Base-by-base conservation (phyloP, 805 yeast species). In the Candida schatavii region DNA sequence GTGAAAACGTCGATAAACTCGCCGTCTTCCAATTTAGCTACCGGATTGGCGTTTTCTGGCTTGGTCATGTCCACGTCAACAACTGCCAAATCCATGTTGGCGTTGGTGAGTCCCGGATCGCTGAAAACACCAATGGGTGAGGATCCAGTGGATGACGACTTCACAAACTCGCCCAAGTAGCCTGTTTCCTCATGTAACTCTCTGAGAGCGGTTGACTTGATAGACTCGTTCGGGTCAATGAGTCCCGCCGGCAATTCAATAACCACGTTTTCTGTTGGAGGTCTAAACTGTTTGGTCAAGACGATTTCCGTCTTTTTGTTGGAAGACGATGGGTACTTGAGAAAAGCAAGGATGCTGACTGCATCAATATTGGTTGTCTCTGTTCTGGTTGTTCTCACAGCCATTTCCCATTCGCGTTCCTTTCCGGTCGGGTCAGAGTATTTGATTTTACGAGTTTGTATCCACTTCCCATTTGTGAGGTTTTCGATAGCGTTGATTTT, bases 201-300 rank as follows among this genome's bases (percentile, higher is more conserved):
- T 47, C 99, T 75, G 40, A 82, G 70, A 0, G 99, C 98, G 29
- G 97, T 88, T 4, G 77, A 63, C 49, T 81, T 89, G 21, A 88
- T 62, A 1, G 83, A 60, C 60, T 93, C 98, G 40, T 78, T 75
- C 1, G 90, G 88, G 60, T 91, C 99, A 32, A 93, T 77, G 47
- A 91, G 70, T 0, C 99, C 99, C 0, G 99, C 99, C 1, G 99
- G 99, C 59, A 90, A 75, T 62, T 91, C 99, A 47, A 91, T 81
- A 55, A 95, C 84, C 5, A 91, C 88, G 15, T 88, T 91, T 40
- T 76, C 83, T 3, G 85, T 85, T 1, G 99, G 98, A 1, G 98
- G 97, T 43, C 99, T 75, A 66, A 85, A 91, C 61, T 91, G 99
- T 57, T 87, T 88, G 57, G 88, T 91, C 14, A 93, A 66, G 5